These are phyloP conservation scores for Annulohypoxylon stygium DNA, from an alignment of 495 filamentous ascomycete species.

Conservation along the genomic window DNA sequence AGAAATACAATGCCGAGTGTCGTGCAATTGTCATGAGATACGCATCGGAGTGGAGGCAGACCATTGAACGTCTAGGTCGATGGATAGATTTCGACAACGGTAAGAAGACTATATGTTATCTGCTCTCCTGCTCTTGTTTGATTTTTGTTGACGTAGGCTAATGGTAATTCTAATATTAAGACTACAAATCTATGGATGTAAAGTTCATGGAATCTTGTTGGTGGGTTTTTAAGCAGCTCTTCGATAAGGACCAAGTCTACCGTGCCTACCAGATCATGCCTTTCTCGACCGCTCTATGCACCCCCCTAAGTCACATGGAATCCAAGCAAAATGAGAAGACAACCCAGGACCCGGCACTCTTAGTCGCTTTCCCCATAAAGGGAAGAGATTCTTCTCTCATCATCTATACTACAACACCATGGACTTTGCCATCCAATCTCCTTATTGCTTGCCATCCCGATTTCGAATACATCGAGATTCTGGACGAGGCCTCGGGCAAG, in stretches of 20 bases:
- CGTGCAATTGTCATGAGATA: conserved; percentile 95
- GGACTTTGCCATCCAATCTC: conserved; percentile 91
- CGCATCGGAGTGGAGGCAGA: conserved; percentile 88
- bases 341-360: conserved; percentile 44
- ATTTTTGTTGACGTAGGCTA: not conserved
- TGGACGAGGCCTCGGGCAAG: conserved; percentile 82
- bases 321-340: conserved; percentile 75
- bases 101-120: conserved; percentile 5
- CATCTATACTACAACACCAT: conserved; percentile 85
- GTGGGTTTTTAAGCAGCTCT: conserved; percentile 91
- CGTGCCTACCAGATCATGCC: conserved; percentile 88
- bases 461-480: conserved; percentile 94
- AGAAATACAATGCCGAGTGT: conserved; percentile 93
- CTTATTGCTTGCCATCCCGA: conserved; percentile 86
- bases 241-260: conserved; percentile 84
- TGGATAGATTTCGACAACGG: conserved; percentile 99
- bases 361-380: conserved; percentile 44
- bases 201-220: conserved; percentile 90
- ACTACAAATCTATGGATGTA: conserved; percentile 81
- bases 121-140: not conserved
- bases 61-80: conserved; percentile 89
- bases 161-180: not conserved
- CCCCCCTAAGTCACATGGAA: conserved; percentile 88
- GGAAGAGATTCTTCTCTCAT: conserved; percentile 39
- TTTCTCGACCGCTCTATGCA: conserved; percentile 86